Conservation (phyloP, 345 rosid genomes). For the Noccaea bulbosa region DNA sequence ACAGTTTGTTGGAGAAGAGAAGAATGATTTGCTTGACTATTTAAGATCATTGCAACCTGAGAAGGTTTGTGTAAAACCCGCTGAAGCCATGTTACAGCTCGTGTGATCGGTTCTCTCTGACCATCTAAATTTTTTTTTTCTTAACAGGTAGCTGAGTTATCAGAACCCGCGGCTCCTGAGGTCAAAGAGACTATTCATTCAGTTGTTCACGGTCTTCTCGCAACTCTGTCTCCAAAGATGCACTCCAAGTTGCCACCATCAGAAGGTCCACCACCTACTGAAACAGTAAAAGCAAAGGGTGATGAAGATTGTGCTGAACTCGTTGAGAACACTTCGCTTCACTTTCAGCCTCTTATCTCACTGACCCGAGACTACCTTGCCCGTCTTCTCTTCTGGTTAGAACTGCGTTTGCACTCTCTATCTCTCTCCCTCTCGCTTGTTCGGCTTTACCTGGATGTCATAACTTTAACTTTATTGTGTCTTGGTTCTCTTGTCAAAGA, state of each 20-base stretch:
- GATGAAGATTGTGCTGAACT: slow-evolving; percentile 77
- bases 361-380: slow-evolving; percentile 91
- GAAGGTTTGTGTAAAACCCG: slow-evolving; percentile 55
- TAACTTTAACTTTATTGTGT: not conserved
- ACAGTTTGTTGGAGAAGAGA: slow-evolving; percentile 98
- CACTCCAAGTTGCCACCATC: slow-evolving; percentile 76
- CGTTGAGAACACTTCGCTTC: slow-evolving; percentile 82
- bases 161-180: slow-evolving; percentile 84
- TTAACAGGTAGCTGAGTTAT: slow-evolving; percentile 88
- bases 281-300: slow-evolving; percentile 50
- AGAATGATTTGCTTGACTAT: slow-evolving; percentile 93
- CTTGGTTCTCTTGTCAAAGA: not conserved
- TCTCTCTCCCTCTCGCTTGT: slow-evolving; percentile 1
- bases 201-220: slow-evolving; percentile 91
- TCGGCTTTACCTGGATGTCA: not conserved
- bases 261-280: slow-evolving; percentile 55
- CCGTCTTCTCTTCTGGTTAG: slow-evolving; percentile 93
- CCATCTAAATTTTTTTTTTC: not conserved
- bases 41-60: slow-evolving; percentile 92
- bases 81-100: not conserved
- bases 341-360: slow-evolving; percentile 80
- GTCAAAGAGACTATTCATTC: slow-evolving; percentile 76
- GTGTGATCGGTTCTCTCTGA: not conserved
- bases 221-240: slow-evolving; percentile 89
- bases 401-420: slow-evolving; percentile 13